Evolutionary conservation across 2,329 filamentous ascomycete species (phyloP), one percentile per base, ranked within the genome.

Genomic region (Huntiella abstrusa): DNA sequence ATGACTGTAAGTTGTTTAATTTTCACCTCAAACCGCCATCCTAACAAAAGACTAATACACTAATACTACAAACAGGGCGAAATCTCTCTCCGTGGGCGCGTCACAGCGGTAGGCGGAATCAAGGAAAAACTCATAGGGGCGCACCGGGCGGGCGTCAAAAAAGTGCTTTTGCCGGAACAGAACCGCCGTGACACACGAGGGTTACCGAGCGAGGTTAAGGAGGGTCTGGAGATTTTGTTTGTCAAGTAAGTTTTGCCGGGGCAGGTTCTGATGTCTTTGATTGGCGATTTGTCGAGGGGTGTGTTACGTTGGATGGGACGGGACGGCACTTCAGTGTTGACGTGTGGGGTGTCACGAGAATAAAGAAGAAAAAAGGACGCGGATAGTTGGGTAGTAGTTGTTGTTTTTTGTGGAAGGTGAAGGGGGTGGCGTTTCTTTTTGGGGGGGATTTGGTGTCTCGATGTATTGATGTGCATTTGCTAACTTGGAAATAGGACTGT

Each of bases 71-170:
- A n/a, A 61, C 59, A 75, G 70, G 75, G 75, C 52, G 76, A 80
- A 57, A 76, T 80, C 51, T 85, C 82, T 48, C 74, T 98, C 19
- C 75, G 91, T 37, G 91, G 91, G 16, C 77, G 86, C 53, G 82
- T 98, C 48, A 84, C 91, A 63, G 85, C 88, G 19, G 91, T 98
- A 33, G 91, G 91, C 45, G 91, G 91, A 13, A 96, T 98, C 65
- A 95, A 96, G 64, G 88, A 98, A 73, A 98, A 98, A 63, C 70
- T 96, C 45, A 96, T 98, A 58, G 91, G 91, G 16, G 91, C 91
- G 6, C 69, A 92, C 58, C 74, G 88, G 47, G 91, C 91, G 2
- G 91, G 91, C 22, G 88, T 98, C 51, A 93, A 94, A 70, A 88
- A 84, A 32, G 88, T 98, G 5, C 61, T 98, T 50, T 67, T 98